Conservation (phyloP, 352 stramenopile species). For the Phytophthora megakarya region DNA sequence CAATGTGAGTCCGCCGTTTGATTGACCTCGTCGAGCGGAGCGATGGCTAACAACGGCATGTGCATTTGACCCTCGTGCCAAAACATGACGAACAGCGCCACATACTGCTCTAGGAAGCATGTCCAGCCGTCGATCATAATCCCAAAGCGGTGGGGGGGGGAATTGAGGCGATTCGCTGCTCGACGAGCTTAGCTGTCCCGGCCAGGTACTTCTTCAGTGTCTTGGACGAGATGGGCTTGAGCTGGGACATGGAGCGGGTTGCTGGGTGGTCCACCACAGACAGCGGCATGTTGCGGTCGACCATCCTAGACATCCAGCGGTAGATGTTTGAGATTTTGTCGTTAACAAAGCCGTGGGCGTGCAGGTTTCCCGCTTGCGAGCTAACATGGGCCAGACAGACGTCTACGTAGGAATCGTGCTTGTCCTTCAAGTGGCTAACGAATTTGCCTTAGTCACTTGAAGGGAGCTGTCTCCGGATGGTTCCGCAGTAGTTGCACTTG, state of each 20-base stretch:
- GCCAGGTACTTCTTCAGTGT: conserved; percentile 3
- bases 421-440: too few relatives aligned
- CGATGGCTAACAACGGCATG: background rate
- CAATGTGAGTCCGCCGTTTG: background rate
- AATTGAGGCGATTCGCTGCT: too few relatives aligned
- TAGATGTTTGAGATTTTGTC: too few relatives aligned
- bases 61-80: background rate
- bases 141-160: too few relatives aligned
- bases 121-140: conserved; percentile 7
- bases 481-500: too few relatives aligned
- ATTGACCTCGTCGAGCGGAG: background rate
- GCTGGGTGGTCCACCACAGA: conserved; percentile 9
- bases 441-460: too few relatives aligned
- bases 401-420: too few relatives aligned
- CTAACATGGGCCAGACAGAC: too few relatives aligned
- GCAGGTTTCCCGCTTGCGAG: too few relatives aligned
- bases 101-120: background rate
- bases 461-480: too few relatives aligned
- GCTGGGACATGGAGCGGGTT: background rate
- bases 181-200: too few relatives aligned
- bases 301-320: background rate
- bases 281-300: conserved; percentile 4
- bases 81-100: background rate
- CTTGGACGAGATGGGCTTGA: conserved; percentile 11
- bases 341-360: too few relatives aligned